Base-by-base conservation (phyloP, 2,329 filamentous ascomycete species). In the Byssothecium circinans region DNA sequence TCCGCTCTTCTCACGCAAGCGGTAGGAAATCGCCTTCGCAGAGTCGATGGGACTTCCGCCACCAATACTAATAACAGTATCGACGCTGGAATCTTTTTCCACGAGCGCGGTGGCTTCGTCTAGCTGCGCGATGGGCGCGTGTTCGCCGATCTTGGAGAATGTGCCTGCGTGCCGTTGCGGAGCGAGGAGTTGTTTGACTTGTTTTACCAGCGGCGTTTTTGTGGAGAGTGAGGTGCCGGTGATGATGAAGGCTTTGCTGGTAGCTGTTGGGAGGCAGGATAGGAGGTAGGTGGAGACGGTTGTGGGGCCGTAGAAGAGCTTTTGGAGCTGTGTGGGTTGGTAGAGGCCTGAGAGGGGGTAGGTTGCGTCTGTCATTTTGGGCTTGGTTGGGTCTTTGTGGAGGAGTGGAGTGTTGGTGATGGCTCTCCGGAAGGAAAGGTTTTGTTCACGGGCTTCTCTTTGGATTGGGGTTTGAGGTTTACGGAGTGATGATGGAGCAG, bases 191-290 rank as follows among this genome's bases (percentile, higher is more conserved):
- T 70, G 53, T 64, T 82, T 78, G 14, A 82, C 72, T 40, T 78
- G 67, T 45, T 75, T 72, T 52, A 83, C 74, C 7, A 83, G 68
- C 0, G 73, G 68, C 0, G 80, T 82, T 56, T 81, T 82, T 34
- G 64, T 78, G 6, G 78, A 76, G 6, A 83, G 72, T 0, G 79
- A 81, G 34, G 65, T 70, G 19, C 79, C 79, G 1, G 80, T 82
- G 36, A 83, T 75, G 57, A 83, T 79, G 65, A 82, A 82, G 1
- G 79, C 80, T 66, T 80, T 81, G 42, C 78, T 80, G 2, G 58
- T 61, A 2, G 66, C 57, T 10, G 49, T 69, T 0, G 73, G 78
- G 0, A 82, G 72, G 41, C 68, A 71, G 17, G 71, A 65, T 11
- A 77, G 49, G 2, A 82, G 66, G 52, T 81, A 69, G 8, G 74